Base-by-base conservation (phyloP, 768 basidiomycete species). In the Suillus alpinus region DNA sequence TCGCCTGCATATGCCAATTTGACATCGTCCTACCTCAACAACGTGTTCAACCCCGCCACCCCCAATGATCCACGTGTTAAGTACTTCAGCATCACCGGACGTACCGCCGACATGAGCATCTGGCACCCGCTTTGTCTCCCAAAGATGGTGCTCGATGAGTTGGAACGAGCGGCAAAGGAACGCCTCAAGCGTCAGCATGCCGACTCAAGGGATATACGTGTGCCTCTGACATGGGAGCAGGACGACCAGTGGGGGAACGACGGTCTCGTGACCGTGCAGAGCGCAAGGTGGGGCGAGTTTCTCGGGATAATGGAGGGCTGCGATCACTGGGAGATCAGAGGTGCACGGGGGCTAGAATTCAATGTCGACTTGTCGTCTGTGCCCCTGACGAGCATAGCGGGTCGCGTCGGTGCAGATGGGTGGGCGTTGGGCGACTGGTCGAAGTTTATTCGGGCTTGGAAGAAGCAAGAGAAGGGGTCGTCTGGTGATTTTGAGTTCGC, bases 71-170 rank as follows among this genome's bases (percentile, higher is more conserved):
- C 89, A 1, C 77, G 78, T 43, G 94, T 98, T 59, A 92, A 91
- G 68, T 99, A 99, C 77, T 97, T 88, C 72, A 93, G 91, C 65
- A 86, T 98, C 41, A 92, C 94, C 0, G 92, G 91, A 0, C 85
- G 94, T n/a, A 78, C 86, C 58, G 76, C 79, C 18, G 74, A 77
- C 49, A 80, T 89, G 64, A 85, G 73, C 72, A 80, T 95, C 36
- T 93, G 90, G 88, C 97, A 98, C 72, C 97, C 97, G 0, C 86
- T 99, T 57, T 99, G 96, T 94, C 81, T 98, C 40, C 94, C 96
- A 0, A 97, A 98, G 76, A 82, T 95, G 76, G 89, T 99, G 34
- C 78, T 98, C 40, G 96, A 99, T 69, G 89, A 91, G 0, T 83
- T 86, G 23, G 94, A 95, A 67, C 82, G 84, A 62, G 80, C 77